Conservation (phyloP, 768 basidiomycete species). For the Phanerodontia chrysosporium region DNA sequence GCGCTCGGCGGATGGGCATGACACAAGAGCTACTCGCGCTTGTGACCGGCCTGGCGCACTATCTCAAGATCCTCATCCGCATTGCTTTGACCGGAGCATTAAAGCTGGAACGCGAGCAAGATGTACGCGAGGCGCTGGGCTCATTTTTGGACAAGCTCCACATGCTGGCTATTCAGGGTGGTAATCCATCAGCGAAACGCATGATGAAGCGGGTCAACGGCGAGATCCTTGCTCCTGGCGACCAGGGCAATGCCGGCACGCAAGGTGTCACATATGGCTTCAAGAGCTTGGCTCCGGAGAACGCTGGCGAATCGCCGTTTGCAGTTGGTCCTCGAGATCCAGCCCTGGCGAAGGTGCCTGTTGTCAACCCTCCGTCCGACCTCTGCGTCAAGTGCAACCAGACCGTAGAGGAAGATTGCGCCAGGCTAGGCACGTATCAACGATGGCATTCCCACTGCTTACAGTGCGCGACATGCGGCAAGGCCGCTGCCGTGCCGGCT, state of each 20-base stretch:
- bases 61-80: slow-evolving; percentile 98
- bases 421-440: slow-evolving; percentile 91
- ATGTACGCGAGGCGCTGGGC: slow-evolving; percentile 76
- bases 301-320: slow-evolving; percentile 86
- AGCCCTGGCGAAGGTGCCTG: slow-evolving; percentile 45
- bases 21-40: slow-evolving; percentile 95
- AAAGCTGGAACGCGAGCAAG: slow-evolving; percentile 90
- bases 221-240: slow-evolving; percentile 38
- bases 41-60: slow-evolving; percentile 98
- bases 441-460: slow-evolving; percentile 96
- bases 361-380: slow-evolving; percentile 80
- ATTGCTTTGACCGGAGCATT: slow-evolving; percentile 95
- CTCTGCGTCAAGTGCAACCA: slow-evolving; percentile 83
- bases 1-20: slow-evolving; percentile 88
- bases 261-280: slow-evolving; percentile 90
- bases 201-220: slow-evolving; percentile 74
- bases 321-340: slow-evolving; percentile 41
- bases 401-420: slow-evolving; percentile 97
- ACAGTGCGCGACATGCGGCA: slow-evolving; percentile 79
- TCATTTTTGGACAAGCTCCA: slow-evolving; percentile 92
- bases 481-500: slow-evolving; percentile 59
- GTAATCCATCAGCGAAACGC: slow-evolving; percentile 72
- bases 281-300: slow-evolving; percentile 85
- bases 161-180: slow-evolving; percentile 81
- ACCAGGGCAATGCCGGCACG: slow-evolving; percentile 63